A percentile compares a stretch with the other conserved stretches of the same genome.
phyloP scores from a whole-genome alignment of 345 rosid genomes.

The Brassica cretica region DNA sequence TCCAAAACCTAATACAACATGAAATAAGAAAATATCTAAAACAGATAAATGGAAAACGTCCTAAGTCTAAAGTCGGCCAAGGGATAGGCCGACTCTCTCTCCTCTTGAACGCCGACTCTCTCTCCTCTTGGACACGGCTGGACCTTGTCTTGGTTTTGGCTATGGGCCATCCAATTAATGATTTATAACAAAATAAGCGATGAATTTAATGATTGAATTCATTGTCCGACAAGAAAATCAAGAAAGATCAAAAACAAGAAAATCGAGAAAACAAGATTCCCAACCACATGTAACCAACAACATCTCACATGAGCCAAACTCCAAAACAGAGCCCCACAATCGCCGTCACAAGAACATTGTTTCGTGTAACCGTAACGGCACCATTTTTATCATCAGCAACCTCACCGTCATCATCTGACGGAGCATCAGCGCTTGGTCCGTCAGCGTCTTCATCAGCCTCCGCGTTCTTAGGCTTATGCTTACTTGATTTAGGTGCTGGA shows the following conservation, averaged over 20 bases:
- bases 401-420: constrained; percentile 52
- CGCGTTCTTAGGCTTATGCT: constrained; percentile 43
- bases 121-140: no score
- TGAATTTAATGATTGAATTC: constrained; percentile 43
- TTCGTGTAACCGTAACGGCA: constrained; percentile 10
- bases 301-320: constrained; percentile 23
- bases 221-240: constrained; percentile 2
- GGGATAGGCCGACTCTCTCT: no score
- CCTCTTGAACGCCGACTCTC: no score
- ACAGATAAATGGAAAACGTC: no score
- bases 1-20: no score
- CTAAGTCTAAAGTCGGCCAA: no score
- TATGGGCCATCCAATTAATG: no score
- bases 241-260: not conserved
- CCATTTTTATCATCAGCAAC: constrained; percentile 58
- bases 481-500: constrained; percentile 55
- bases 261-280: constrained; percentile 2
- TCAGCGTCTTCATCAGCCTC: constrained; percentile 39
- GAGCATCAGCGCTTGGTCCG: constrained; percentile 62
- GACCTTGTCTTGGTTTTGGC: no score
- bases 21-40: no score
- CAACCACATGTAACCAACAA: constrained; percentile 8
- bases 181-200: not conserved
- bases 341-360: constrained; percentile 39
- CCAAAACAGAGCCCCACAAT: constrained; percentile 50